Conservation (phyloP, 2,329 filamentous ascomycete genomes). For the Trichoderma hamatum region DNA sequence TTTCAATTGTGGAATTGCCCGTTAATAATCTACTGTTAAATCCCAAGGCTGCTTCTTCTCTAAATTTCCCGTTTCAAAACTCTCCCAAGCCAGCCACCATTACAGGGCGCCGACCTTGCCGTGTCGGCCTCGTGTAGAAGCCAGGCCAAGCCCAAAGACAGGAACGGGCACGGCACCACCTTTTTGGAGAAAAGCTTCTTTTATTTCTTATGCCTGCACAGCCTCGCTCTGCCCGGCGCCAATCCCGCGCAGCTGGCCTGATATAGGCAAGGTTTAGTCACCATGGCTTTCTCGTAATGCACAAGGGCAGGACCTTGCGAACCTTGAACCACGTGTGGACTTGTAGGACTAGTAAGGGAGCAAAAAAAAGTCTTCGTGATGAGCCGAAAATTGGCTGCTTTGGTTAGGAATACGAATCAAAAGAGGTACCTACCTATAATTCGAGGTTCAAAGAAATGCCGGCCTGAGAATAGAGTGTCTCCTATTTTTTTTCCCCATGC, state of each 20-base stretch:
- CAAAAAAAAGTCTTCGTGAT: neutral
- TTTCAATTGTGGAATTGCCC: neutral
- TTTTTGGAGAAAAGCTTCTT: constrained; percentile 1
- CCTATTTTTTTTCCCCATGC: neutral
- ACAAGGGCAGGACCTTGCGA: neutral
- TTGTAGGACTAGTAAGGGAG: neutral
- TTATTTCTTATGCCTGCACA: neutral
- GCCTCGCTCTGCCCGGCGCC: constrained; percentile 16
- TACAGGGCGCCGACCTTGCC: neutral
- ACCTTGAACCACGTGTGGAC: neutral
- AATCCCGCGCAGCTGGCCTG: constrained; percentile 3
- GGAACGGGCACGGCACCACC: neutral
- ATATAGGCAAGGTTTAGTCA: neutral
- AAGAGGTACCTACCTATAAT: neutral
- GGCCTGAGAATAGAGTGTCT: neutral
- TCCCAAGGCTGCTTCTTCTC: neutral
- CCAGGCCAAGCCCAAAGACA: neutral
- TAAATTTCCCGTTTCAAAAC: neutral
- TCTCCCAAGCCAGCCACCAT: neutral
- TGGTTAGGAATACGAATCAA: neutral
- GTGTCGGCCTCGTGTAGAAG: neutral
- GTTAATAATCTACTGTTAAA: neutral
- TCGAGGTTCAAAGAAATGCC: neutral
- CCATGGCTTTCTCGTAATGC: constrained; percentile 8
- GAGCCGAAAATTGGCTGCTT: neutral